These are phyloP conservation scores for Saturnispora hagleri DNA, from an alignment of 805 yeast species.

Conservation along the genomic window DNA sequence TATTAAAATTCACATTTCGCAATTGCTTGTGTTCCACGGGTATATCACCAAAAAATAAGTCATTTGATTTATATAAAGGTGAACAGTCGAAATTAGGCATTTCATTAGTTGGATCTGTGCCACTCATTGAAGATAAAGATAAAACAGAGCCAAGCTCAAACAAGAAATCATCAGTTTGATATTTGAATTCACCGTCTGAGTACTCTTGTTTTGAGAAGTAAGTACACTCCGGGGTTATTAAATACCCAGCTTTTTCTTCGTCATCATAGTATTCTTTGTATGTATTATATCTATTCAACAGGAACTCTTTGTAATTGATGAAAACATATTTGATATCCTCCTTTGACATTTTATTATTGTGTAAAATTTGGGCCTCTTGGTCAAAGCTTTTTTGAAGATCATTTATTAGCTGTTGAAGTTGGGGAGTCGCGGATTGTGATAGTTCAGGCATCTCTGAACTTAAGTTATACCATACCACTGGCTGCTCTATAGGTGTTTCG, in stretches of 20 bases:
- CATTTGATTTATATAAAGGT: background rate
- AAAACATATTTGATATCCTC: conserved; percentile 6
- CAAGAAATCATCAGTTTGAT: background rate
- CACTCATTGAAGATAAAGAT: background rate
- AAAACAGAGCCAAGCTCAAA: conserved; percentile 4
- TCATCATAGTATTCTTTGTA: background rate
- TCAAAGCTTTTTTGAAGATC: conserved; percentile 7
- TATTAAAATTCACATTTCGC: background rate
- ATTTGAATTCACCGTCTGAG: background rate
- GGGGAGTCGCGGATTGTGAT: background rate
- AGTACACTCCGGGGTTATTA: background rate
- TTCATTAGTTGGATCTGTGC: background rate
- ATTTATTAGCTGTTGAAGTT: background rate
- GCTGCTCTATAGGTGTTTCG: background rate
- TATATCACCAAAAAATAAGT: background rate
- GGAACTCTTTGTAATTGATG: conserved; percentile 4
- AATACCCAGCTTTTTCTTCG: background rate
- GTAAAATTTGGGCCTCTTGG: conserved; percentile 6
- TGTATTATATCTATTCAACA: background rate
- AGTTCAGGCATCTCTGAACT: background rate
- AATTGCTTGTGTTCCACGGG: background rate
- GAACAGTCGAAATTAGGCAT: background rate
- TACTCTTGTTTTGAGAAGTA: background rate
- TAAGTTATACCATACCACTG: background rate
- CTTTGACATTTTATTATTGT: conserved; percentile 2